Base-by-base conservation (phyloP, 2,329 filamentous ascomycete species). In the Calonectria pauciramosa region DNA sequence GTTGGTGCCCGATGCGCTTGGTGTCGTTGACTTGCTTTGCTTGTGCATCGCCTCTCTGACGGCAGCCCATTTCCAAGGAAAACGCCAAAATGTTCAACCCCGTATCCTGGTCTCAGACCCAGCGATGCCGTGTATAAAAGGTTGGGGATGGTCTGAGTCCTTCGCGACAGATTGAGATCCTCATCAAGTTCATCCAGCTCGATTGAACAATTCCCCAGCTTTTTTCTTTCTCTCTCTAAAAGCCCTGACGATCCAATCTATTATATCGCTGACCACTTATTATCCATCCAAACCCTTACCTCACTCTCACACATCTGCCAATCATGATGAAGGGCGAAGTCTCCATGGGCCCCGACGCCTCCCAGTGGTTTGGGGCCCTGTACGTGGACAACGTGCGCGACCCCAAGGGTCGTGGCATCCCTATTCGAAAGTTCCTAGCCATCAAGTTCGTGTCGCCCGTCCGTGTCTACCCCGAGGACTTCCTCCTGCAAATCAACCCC, bases 1-100 rank as follows among this genome's bases (percentile, higher is more conserved):
- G 67, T 70, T 63, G 67, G 67, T 70, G 67, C 68, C 68, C 68
- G 68, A 70, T 47, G 28, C 34, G 34, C 56, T 36, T 41, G 38
- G 34, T 41, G 56, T 10, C 34, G 56, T 60, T 41, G 34, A 60
- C 56, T 60, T 60, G 34, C 56, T 41, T 60, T 41, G 56, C n/a
- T 60, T 9, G 34, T 60, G 56, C 56, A 60, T 60, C 56, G 56
- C 56, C 56, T 60, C 56, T 60, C n/a, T 38, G 23, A 36, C 34
- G 23, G 34, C 41, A 28, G 47, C 68, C 49, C 44, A 47, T 23
- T 36, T 30, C n/a, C 41, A 51, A 47, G 47, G 20, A 38, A 32
- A 28, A 44, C 38, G 32, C 68, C 56, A 54, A 63, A 51, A 36
- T 51, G 26, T 34, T 65, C 16, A 60, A 52, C 60, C 38, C 68